phyloP scores from a whole-genome alignment of 768 basidiomycete genomes.

The Suillus tomentosus region DNA sequence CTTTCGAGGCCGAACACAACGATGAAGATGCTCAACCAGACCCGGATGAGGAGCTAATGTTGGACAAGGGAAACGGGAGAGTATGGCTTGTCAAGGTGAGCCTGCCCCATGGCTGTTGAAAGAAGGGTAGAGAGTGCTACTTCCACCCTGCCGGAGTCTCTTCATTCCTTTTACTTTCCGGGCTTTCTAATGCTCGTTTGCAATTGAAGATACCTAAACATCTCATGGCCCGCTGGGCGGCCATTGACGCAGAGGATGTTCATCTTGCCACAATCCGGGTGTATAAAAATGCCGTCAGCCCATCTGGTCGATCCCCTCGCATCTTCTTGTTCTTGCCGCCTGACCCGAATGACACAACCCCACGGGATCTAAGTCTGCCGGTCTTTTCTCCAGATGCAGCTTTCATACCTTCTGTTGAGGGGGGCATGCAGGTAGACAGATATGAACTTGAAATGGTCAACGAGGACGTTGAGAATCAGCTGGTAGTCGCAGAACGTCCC shows the following conservation, averaged over 20 bases:
- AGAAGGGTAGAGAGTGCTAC: neutral
- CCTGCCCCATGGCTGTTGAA: conserved; percentile 7
- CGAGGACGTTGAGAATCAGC: conserved; percentile 80
- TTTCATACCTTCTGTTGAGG: conserved; percentile 31
- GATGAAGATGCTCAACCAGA: conserved; percentile 74
- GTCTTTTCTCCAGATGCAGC: conserved; percentile 33
- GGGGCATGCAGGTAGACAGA: conserved; percentile 49
- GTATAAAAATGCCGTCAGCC: conserved; percentile 52
- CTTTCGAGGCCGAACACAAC: conserved; percentile 55
- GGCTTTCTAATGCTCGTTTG: conserved; percentile 12
- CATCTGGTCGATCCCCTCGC: conserved; percentile 52
- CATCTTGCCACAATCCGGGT: conserved; percentile 87
- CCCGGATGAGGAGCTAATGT: conserved; percentile 81
- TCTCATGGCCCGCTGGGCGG: conserved; percentile 84
- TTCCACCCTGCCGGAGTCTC: neutral
- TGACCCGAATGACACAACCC: conserved; percentile 46
- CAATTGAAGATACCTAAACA: conserved; percentile 75
- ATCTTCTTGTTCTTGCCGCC: conserved; percentile 71
- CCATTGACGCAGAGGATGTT: conserved; percentile 69
- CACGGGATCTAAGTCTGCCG: conserved; percentile 26
- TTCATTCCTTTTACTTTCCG: conserved; percentile 9
- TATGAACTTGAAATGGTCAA: conserved; percentile 92
- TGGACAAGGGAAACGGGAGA: conserved; percentile 70
- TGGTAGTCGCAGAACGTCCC: conserved; percentile 81
- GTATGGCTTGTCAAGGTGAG: conserved; percentile 88